Base-by-base conservation (phyloP, 305 asterid species). In the Solanum hybrid region DNA sequence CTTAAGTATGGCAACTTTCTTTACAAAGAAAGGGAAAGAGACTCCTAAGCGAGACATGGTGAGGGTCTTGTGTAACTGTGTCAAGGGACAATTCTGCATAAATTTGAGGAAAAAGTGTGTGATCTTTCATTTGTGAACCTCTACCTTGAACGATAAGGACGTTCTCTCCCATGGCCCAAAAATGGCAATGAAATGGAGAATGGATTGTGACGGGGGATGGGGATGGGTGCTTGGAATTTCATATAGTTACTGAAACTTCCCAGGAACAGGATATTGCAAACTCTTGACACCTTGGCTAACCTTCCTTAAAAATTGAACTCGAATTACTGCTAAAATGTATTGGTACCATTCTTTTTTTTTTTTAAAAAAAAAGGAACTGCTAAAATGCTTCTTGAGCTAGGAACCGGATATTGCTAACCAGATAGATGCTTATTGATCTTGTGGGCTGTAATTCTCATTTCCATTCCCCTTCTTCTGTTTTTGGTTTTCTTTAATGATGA, bases 361-460 rank as follows among this genome's bases (percentile, higher is more conserved):
- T 27, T 27, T 27, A 27, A 27, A 27, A 27, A 27, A 11, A 69
- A 26, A 2, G 13, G 6, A 66, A 24, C 6, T 11, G 17, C 45
- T 77, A 34, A 34, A 22, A 78, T 78, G 51, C 84, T 35, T 78
- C 84, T 78, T 35, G 51, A 22, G 19, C 51, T 78, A 22, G 84
- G 31, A 78, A 35, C 51, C 0, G 10, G 84, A 35, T 35, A 78
- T 5, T 78, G 29, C 51, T 11, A 78, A 35, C 84, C 45, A 35
- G 84, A 35, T 78, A 34, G 17, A 78, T 78, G 87, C 40, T 29
- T 45, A 17, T 82, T 82, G 40, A 45, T 37, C 87, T 84, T 84
- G 73, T 84, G 40, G 73, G 86, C 11, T 45, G 40, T 89, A 77
- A 89, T 86, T 27, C 88, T 92, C 19, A 17, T 78, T 29, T 64